Conservation (phyloP, 1,139 yeast genomes). For the Meyerozyma carpophila region DNA sequence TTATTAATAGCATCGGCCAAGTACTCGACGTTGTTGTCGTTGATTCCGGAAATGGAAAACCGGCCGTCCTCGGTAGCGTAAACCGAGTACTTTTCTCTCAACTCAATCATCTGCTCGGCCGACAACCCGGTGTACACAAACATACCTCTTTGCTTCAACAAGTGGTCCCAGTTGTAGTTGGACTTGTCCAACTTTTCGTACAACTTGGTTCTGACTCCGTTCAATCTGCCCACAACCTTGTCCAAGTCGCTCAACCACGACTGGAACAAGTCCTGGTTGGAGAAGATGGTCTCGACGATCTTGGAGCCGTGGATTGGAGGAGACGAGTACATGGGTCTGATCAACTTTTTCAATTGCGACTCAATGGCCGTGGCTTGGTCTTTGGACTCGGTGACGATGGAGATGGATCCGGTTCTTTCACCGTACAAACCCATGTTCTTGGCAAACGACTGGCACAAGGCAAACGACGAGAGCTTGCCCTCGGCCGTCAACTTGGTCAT, state of each 20-base stretch:
- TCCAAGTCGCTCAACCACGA: conserved; percentile 80
- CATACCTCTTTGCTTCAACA: conserved; percentile 92
- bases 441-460: conserved; percentile 88
- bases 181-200: conserved; percentile 50
- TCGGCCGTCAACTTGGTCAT: conserved; percentile 44
- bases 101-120: conserved; percentile 60
- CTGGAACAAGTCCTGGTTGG: conserved; percentile 51
- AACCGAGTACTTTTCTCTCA: conserved; percentile 69
- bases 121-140: conserved; percentile 85
- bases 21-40: conserved; percentile 73
- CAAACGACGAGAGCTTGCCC: conserved; percentile 44
- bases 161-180: conserved; percentile 77
- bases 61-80: conserved; percentile 89
- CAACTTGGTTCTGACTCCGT: conserved; percentile 64
- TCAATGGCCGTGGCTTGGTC: conserved; percentile 47
- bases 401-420: conserved; percentile 91
- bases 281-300: conserved; percentile 72
- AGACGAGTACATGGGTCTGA: conserved; percentile 84
- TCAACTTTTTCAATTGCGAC: conserved; percentile 75
- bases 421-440: conserved; percentile 97
- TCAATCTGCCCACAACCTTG: conserved; percentile 73
- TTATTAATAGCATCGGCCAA: conserved; percentile 71
- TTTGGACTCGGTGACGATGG: conserved; percentile 48
- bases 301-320: conserved; percentile 95
- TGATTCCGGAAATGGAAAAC: conserved; percentile 87